Evolutionary conservation across 768 basidiomycete genomes (phyloP).

Genomic region (Leccinellum luteum): DNA sequence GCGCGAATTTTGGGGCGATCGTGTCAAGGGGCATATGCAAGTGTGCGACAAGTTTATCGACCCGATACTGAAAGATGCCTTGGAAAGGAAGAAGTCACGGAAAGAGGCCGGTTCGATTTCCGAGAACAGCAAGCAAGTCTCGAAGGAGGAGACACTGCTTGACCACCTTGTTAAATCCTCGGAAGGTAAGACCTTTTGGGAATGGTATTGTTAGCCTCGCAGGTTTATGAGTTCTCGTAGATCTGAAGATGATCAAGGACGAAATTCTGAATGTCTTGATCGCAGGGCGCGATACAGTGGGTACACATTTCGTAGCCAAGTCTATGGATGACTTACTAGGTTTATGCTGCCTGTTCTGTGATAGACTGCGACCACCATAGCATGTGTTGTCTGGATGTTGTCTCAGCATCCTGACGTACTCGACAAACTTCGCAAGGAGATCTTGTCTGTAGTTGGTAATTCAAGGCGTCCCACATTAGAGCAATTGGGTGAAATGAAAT

Average conservation of each 20-base stretch:
- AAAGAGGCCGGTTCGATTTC: constrained; percentile 22
- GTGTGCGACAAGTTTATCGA: constrained; percentile 52
- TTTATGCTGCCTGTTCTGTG: not conserved
- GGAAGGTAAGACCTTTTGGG: not conserved
- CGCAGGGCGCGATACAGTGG: not conserved
- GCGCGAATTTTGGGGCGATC: constrained; percentile 50
- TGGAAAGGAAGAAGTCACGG: constrained; percentile 36
- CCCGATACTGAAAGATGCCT: constrained; percentile 48
- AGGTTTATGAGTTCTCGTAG: not conserved
- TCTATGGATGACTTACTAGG: not conserved
- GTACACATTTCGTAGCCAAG: not conserved
- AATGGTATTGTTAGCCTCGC: not conserved
- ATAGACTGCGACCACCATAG: constrained; percentile 32
- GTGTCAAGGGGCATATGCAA: constrained; percentile 41
- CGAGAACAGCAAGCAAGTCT: constrained; percentile 1
- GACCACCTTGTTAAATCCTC: not conserved
- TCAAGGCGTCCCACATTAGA: constrained; percentile 29
- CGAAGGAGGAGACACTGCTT: not conserved
- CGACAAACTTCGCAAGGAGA: constrained; percentile 32
- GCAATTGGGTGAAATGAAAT: constrained; percentile 37
- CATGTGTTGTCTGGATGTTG: constrained; percentile 29
- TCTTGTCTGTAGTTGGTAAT: constrained; percentile 26
- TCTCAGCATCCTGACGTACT: constrained; percentile 30
- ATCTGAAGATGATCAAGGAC: not conserved
- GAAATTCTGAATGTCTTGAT: not conserved